Percentiles rank a stretch among this genome's conserved stretches.
Evolutionary conservation across 2,329 filamentous ascomycete species (phyloP).

Genomic region (Diatrype stigma): DNA sequence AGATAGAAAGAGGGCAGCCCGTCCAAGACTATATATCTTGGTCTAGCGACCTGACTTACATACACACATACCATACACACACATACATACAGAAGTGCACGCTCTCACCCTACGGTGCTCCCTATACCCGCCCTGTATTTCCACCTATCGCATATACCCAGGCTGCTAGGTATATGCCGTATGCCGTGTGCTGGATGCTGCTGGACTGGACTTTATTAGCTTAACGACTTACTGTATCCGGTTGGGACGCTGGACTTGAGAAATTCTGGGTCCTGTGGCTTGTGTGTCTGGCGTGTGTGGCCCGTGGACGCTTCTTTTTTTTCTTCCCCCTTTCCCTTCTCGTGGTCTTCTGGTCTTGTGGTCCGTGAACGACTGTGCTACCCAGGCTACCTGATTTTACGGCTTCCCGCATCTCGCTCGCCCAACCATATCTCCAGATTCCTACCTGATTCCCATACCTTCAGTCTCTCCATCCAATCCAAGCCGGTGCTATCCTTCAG

Average conservation of each 20-base stretch:
- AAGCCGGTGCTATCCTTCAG: neutral
- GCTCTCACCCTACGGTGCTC: too few relatives aligned
- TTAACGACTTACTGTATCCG: too few relatives aligned
- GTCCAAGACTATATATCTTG: neutral
- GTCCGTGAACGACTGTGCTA: neutral
- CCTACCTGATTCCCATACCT: neutral
- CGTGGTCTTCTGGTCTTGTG: neutral
- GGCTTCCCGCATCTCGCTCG: neutral
- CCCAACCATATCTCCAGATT: conserved; percentile 1
- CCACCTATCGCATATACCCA: neutral
- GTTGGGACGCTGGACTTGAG: neutral
- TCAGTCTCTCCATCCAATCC: conserved; percentile 1
- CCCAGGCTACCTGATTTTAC: neutral
- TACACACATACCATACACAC: neutral
- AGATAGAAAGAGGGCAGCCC: too few relatives aligned
- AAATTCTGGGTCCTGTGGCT: neutral
- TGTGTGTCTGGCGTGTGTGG: neutral
- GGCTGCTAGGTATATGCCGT: too few relatives aligned
- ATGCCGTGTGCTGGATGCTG: too few relatives aligned
- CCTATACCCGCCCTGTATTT: neutral
- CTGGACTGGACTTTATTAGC: too few relatives aligned
- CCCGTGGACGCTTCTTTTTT: neutral
- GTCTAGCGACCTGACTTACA: neutral
- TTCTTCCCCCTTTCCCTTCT: neutral
- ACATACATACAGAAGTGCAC: neutral